These are phyloP conservation scores for Apodospora peruviana DNA, from an alignment of 495 filamentous ascomycete genomes.

Conservation along the genomic window DNA sequence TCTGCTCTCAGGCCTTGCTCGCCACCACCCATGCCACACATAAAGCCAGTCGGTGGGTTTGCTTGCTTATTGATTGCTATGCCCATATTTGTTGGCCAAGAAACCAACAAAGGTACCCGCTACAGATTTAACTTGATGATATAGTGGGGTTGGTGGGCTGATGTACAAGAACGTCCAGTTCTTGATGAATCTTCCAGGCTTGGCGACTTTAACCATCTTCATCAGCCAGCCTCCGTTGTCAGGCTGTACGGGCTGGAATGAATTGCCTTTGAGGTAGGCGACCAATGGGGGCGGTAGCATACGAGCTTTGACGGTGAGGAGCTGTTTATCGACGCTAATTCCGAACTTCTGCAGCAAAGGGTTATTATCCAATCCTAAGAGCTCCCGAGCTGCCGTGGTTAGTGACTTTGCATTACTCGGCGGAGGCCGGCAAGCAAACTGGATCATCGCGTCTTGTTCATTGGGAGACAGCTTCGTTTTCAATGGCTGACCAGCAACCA, in stretches of 20 bases:
- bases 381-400: conserved; percentile 43
- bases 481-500: conserved; percentile 62
- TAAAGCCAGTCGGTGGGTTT: neutral
- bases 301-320: conserved; percentile 62
- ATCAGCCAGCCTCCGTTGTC: conserved; percentile 37
- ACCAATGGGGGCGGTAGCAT: conserved; percentile 53
- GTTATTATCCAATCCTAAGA: conserved; percentile 32
- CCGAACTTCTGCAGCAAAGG: conserved; percentile 43
- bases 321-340: conserved; percentile 42
- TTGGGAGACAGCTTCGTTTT: conserved; percentile 46
- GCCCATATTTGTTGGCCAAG: conserved; percentile 30
- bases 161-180: conserved; percentile 28
- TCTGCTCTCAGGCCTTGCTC: neutral
- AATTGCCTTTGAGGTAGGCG: conserved; percentile 35
- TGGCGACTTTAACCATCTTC: conserved; percentile 24
- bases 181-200: conserved; percentile 20
- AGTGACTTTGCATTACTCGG: conserved; percentile 63
- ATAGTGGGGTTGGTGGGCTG: neutral
- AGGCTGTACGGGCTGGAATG: conserved; percentile 3
- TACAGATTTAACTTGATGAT: conserved; percentile 16
- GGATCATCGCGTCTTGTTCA: conserved; percentile 61
- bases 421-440: conserved; percentile 63
- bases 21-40: neutral
- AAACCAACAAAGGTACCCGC: conserved; percentile 27
- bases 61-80: conserved; percentile 19